These are phyloP conservation scores for Mortierella polycephala DNA, from an alignment of 371 early-diverging fungal species.

Conservation along the genomic window DNA sequence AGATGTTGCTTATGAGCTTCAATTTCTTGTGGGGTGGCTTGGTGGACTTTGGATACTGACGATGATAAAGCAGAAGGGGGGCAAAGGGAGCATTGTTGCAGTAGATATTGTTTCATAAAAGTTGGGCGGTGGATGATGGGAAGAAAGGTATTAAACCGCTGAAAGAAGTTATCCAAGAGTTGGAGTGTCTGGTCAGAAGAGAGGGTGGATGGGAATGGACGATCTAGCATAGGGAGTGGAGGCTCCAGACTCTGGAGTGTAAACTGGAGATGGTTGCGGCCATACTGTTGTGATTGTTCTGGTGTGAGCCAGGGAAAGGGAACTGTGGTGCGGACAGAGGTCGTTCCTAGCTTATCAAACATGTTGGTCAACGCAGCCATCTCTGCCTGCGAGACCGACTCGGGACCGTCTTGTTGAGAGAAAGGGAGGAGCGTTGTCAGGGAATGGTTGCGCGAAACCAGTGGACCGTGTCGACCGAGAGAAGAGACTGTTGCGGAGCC, in stretches of 20 bases:
- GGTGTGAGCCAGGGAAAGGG: slow-evolving; percentile 55
- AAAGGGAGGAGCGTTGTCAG: slow-evolving; percentile 45
- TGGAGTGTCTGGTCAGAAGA: slow-evolving; percentile 56
- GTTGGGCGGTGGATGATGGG: slow-evolving; percentile 70
- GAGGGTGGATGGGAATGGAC: slow-evolving; percentile 40
- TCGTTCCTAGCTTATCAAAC: slow-evolving; percentile 50
- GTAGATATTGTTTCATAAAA: slow-evolving; percentile 58
- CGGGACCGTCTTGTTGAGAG: slow-evolving; percentile 28
- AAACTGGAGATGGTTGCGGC: slow-evolving; percentile 54
- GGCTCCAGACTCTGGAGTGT: slow-evolving; percentile 41
- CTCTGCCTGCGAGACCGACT: slow-evolving; percentile 32
- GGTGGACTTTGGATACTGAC: slow-evolving; percentile 8
- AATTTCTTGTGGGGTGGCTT: slow-evolving; percentile 7
- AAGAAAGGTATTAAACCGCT: slow-evolving; percentile 69
- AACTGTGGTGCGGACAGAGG: slow-evolving; percentile 49
- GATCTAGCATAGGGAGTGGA: slow-evolving; percentile 32
- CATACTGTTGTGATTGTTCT: slow-evolving; percentile 53
- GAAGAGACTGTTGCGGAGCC: slow-evolving; percentile 26
- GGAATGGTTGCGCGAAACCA: slow-evolving; percentile 52
- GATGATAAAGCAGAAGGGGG: slow-evolving; percentile 6
- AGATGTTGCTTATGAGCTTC: slow-evolving; percentile 41
- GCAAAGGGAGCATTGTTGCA: slow-evolving; percentile 32
- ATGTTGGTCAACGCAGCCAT: slow-evolving; percentile 43
- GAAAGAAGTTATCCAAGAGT: slow-evolving; percentile 70
- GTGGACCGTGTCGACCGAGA: slow-evolving; percentile 48